These are phyloP conservation scores for Eucalyptus pauciflora DNA, from an alignment of 345 rosid genomes.

Conservation along the genomic window DNA sequence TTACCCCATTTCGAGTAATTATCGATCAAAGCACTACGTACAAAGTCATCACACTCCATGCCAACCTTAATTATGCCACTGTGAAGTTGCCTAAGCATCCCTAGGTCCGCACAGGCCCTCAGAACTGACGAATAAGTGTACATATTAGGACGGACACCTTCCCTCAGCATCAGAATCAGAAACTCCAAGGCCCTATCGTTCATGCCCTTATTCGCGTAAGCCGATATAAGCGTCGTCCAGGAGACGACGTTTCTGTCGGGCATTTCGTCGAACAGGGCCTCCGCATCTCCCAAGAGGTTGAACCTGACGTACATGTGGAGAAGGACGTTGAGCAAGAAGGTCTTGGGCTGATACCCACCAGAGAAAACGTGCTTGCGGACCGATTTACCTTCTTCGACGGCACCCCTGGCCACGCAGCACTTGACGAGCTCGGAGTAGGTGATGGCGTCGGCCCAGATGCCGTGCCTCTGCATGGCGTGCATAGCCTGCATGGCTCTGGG, in stretches of 20 bases:
- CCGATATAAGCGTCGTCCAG: slow-evolving; percentile 75
- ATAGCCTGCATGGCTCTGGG: slow-evolving; percentile 44
- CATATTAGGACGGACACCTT: slow-evolving; percentile 52
- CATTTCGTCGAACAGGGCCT: slow-evolving; percentile 23
- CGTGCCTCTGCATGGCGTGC: slow-evolving; percentile 29
- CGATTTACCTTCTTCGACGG: slow-evolving; percentile 33
- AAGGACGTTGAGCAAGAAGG: slow-evolving; percentile 31
- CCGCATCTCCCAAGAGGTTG: slow-evolving; percentile 24
- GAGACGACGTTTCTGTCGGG: slow-evolving; percentile 24
- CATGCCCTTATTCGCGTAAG: slow-evolving; percentile 21
- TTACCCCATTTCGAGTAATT: slow-evolving; percentile 50
- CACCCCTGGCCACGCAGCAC: slow-evolving; percentile 35
- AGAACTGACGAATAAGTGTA: slow-evolving; percentile 55
- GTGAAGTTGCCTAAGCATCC: slow-evolving; percentile 40
- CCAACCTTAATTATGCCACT: slow-evolving; percentile 42
- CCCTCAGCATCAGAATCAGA: slow-evolving; percentile 36
- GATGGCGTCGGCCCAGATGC: slow-evolving; percentile 39
- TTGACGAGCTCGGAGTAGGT: slow-evolving; percentile 48
- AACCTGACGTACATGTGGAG: slow-evolving; percentile 49
- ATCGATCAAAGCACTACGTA: slow-evolving; percentile 65
- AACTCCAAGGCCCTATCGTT: slow-evolving; percentile 7
- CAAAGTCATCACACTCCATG: slow-evolving; percentile 51
- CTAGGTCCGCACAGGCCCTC: slow-evolving; percentile 32
- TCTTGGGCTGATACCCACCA: slow-evolving; percentile 25
- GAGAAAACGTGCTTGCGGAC: slow-evolving; percentile 40